Percentiles rank a stretch among this genome's conserved stretches.
Evolutionary conservation across 768 basidiomycete genomes (phyloP).

Genomic region (Mycena venus): DNA sequence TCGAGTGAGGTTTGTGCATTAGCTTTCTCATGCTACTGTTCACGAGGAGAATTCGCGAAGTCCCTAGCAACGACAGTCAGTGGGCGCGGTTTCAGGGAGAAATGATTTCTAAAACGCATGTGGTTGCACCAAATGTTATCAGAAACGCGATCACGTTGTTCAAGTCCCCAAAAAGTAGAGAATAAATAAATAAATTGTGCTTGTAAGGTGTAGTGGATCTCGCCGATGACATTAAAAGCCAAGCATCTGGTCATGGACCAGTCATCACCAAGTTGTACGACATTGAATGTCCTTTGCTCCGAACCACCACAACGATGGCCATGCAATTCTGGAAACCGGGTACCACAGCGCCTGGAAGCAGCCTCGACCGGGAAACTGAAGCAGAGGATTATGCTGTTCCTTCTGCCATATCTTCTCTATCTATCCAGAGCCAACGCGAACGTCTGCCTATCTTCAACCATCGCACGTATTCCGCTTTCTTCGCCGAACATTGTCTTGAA

Average conservation of each 20-base stretch:
- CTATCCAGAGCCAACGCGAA: conserved; percentile 83
- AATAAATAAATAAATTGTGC: neutral
- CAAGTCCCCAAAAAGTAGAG: neutral
- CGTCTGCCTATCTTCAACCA: conserved; percentile 93
- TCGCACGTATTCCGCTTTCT: conserved; percentile 59
- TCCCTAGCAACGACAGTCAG: too few relatives aligned
- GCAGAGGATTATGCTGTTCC: conserved; percentile 80
- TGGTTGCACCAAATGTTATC: too few relatives aligned
- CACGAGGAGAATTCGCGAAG: too few relatives aligned
- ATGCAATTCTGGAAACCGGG: conserved; percentile 94
- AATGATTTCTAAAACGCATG: conserved; percentile 39
- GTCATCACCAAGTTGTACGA: too few relatives aligned
- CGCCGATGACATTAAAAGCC: too few relatives aligned
- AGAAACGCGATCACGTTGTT: conserved; percentile 23
- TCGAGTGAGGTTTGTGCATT: too few relatives aligned
- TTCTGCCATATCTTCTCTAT: conserved; percentile 71
- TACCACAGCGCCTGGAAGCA: conserved; percentile 85
- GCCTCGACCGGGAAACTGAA: conserved; percentile 86
- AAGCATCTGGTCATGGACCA: too few relatives aligned
- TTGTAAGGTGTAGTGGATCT: too few relatives aligned
- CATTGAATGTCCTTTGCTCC: neutral
- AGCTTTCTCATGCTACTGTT: too few relatives aligned
- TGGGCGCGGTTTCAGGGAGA: too few relatives aligned
- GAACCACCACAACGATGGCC: conserved; percentile 53
- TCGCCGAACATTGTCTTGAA: conserved; percentile 1